phyloP scores from a whole-genome alignment of 352 stramenopile genomes.

The Globisporangium nodosum region DNA sequence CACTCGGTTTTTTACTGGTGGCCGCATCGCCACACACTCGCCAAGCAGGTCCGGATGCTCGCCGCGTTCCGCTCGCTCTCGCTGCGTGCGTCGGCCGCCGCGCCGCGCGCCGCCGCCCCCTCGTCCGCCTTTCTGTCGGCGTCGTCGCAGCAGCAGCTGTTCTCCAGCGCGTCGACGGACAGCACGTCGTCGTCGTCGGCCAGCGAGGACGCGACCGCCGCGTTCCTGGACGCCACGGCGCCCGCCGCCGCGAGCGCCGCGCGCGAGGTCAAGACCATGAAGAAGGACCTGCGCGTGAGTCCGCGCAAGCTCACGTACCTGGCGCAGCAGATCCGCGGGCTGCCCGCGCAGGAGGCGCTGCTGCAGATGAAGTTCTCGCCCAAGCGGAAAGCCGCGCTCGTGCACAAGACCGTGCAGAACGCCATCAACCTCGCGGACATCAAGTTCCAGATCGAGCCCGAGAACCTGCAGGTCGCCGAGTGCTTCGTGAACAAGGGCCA shows the following conservation, averaged over 20 bases:
- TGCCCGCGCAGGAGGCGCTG: constrained; percentile 68
- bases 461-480: constrained; percentile 78
- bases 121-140: constrained; percentile 33
- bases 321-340: constrained; percentile 76
- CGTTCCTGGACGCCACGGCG: constrained; percentile 59
- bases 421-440: constrained; percentile 86
- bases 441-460: constrained; percentile 83
- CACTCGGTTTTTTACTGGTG: constrained; percentile 5
- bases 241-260: constrained; percentile 40
- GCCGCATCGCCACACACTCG: not conserved
- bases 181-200: constrained; percentile 10
- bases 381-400: constrained; percentile 79
- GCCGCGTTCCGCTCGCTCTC: constrained; percentile 54
- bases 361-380: constrained; percentile 86
- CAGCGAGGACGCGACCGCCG: constrained; percentile 46
- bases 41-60: constrained; percentile 30
- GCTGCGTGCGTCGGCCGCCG: constrained; percentile 31
- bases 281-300: constrained; percentile 75
- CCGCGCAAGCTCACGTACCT: constrained; percentile 80
- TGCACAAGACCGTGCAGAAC: constrained; percentile 84
- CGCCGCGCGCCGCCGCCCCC: constrained; percentile 6
- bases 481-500: constrained; percentile 85
- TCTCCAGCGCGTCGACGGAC: constrained; percentile 15
- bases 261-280: constrained; percentile 73
- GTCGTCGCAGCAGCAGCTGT: constrained; percentile 14